Evolutionary conservation across 2,329 filamentous ascomycete genomes (phyloP), one percentile per base, ranked within the genome.

Genomic region (Diaporthe vexans): DNA sequence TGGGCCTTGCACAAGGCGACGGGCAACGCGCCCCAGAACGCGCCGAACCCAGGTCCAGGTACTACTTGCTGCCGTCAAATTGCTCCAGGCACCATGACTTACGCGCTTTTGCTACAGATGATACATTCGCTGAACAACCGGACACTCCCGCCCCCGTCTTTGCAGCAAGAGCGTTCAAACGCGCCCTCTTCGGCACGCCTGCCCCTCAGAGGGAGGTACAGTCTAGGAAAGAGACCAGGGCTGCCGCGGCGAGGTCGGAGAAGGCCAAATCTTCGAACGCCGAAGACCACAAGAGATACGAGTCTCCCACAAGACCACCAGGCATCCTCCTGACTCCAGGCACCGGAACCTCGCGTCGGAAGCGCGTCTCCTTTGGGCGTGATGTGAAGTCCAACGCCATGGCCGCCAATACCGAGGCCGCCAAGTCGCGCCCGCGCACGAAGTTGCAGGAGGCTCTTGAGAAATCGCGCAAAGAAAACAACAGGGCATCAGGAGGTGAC

Each of bases 91-190:
- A 37, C 54, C 17, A 65, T 19, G 26, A 24, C 74, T 74, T 4
- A 76, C 48, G 56, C 35, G 15, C 40, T 24, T 9, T 19, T 24
- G 13, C 37, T 26, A 5, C 73, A 86, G 84, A 83, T 58, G 85
- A 86, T 63, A 86, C 83, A 0, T 87, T 88, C 75, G 77, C 88
- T 54, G 91, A 93, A 21, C 85, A 85, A 43, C 91, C 91, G 52
- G 91, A 93, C 77, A 93, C 91, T 21, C 91, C 91, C 9, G 91
- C 90, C 0, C 91, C 91, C 2, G 88, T 93, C 0, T 93, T 93
- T 79, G 91, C 91, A 2, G 91, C 91, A 51, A 88, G 91, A 74
- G 91, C 91, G 8, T 85, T 93, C 79, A 92, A 90, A 78, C 91
- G 87, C 77, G 91, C 90, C 35, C 81, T 93, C 59, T 93, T 92